Percentiles rank a stretch among this genome's conserved stretches.
These are phyloP conservation scores for Rhodomyrtus psidioides DNA, from an alignment of 441 rosid genomes.

Conservation along the genomic window DNA sequence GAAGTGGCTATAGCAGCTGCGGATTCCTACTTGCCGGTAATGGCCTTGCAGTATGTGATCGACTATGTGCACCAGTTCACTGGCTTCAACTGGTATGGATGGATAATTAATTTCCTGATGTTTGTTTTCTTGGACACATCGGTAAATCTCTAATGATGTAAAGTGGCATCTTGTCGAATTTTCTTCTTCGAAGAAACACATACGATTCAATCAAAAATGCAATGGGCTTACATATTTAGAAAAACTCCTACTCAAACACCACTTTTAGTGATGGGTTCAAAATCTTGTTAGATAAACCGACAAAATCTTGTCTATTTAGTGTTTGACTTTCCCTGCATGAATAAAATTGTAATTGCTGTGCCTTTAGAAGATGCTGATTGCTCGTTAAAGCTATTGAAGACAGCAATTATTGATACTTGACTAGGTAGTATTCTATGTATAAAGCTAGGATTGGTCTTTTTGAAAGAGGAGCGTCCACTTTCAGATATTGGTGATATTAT, in stretches of 20 bases:
- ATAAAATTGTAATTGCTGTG: not conserved
- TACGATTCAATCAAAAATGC: not conserved
- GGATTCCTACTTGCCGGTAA: constrained; percentile 61
- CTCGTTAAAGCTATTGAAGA: not conserved
- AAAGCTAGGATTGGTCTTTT: not conserved
- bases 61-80: constrained; percentile 56
- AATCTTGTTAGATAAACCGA: not conserved
- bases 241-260: not conserved
- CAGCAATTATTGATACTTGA: not conserved
- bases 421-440: not conserved
- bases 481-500: not conserved
- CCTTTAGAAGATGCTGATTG: not conserved
- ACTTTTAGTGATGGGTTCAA: not conserved
- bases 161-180: not conserved
- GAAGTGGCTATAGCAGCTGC: constrained; percentile 85
- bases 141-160: not conserved
- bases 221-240: not conserved
- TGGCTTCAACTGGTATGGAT: constrained; percentile 66
- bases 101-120: not conserved
- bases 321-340: not conserved
- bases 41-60: constrained; percentile 58
- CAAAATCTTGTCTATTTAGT: not conserved
- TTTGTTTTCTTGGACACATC: not conserved
- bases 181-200: not conserved
- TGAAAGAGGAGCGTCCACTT: not conserved